Evolutionary conservation across 1,139 yeast genomes (phyloP).

Genomic region (Hanseniaspora sp.): DNA sequence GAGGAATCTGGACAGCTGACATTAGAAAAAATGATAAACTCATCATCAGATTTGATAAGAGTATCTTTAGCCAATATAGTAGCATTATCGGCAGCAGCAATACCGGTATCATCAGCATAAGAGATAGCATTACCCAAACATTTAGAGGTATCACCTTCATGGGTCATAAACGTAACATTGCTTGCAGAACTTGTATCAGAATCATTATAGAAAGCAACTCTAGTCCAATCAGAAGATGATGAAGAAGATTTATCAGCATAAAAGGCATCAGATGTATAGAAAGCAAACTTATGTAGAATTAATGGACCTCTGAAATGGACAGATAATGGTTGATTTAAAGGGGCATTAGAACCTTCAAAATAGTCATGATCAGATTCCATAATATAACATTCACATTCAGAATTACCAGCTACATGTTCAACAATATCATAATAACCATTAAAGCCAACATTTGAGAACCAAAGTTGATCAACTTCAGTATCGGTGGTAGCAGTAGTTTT

Average conservation of each 20-base stretch:
- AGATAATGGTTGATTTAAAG: conserved; percentile 59
- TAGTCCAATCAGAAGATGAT: conserved; percentile 35
- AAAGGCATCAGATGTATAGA: conserved; percentile 36
- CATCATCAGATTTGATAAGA: conserved; percentile 44
- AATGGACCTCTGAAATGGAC: conserved; percentile 76
- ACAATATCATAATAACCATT: conserved; percentile 55
- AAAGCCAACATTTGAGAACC: conserved; percentile 54
- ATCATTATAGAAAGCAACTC: conserved; percentile 38
- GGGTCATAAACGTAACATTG: conserved; percentile 56
- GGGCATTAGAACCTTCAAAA: conserved; percentile 56
- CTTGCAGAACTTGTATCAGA: conserved; percentile 34
- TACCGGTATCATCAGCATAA: conserved; percentile 39
- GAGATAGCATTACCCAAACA: conserved; percentile 60
- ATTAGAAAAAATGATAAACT: conserved; percentile 52
- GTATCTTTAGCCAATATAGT: conserved; percentile 44
- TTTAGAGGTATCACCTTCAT: conserved; percentile 39
- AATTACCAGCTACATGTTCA: conserved; percentile 37
- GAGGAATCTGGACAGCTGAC: conserved; percentile 42
- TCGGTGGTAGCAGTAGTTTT: not conserved
- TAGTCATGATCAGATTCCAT: conserved; percentile 27
- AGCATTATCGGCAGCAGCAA: conserved; percentile 34
- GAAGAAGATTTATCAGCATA: conserved; percentile 20
- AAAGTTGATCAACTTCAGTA: conserved; percentile 31
- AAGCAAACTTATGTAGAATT: conserved; percentile 51
- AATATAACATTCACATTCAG: conserved; percentile 43